Evolutionary conservation across 2,329 filamentous ascomycete genomes (phyloP), one percentile per base, ranked within the genome.

Genomic region (Rosellinia necatrix): DNA sequence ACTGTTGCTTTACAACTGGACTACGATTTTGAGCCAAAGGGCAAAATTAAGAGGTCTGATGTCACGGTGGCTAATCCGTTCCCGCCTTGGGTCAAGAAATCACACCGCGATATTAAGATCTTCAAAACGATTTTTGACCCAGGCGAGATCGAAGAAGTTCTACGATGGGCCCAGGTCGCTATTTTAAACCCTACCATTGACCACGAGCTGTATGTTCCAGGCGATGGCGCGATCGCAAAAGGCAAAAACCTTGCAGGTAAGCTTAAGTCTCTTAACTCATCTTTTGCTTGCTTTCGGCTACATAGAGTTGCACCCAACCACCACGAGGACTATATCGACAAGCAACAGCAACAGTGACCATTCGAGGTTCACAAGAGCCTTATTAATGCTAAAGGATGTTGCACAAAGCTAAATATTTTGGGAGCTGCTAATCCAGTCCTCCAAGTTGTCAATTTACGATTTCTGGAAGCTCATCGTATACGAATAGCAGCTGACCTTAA

Each of bases 121-220:
- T 96, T 96, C 63, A 84, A 84, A 41, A 84, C 77, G 0, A 80
- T 92, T 21, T 74, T 78, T 0, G 76, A 87, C 13, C 86, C 86
- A 38, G 68, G 72, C 0, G 76, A 88, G 1, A 84, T 96, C 0
- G 87, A 90, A 56, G 76, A 84, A 0, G 81, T 87, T 0, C 80
- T 96, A 0, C 79, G 80, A 4, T 89, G 87, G 75, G 92, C 91
- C 0, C 92, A 96, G 63, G 74, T 89, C 0, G 91, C 91, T 0
- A 86, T 89, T 0, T 72, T 96, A 0, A 93, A 91, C 49, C 90
- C 89, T 0, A 72, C 76, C 2, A 74, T 75, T 0, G 75, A 81
- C 3, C 77, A 78, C 15, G 72, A 77, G 5, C 69, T 80, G 0
- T 89, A 82, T 50, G 73, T 85, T 3, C 85, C 85, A 0, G 78